Evolutionary conservation across 2,329 filamentous ascomycete species (phyloP), one percentile per base, ranked within the genome.

Genomic region (Paecilomyces variotii): DNA sequence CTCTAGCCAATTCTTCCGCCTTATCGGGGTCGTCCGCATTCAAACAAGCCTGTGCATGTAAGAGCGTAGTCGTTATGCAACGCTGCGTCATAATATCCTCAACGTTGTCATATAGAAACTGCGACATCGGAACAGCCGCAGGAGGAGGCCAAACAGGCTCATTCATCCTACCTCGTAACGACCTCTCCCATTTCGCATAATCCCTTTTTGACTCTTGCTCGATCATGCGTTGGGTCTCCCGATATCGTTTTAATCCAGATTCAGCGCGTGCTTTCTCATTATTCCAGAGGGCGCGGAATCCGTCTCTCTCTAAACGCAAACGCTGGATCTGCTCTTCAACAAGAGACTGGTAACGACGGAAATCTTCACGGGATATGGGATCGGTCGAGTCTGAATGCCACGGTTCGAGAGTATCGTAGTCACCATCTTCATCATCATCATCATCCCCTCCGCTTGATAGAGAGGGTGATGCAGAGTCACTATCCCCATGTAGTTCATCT

Each of bases 1-100:
- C 12, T 1, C 34, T 34, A 26, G 56, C 57, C 14, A 59, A 51
- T 2, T 24, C 3, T 11, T 60, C 61, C 1, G 65, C 66, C 4
- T 60, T 54, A 10, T 26, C 24, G 25, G 52, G 6, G 2, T 58
- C 19, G 2, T 28, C 7, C 2, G 49, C 10, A 4, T 11, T 26
- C 4, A 68, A 50, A n/a, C 39, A 57, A 14, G 9, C 49, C 32
- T 28, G 53, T 53, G 45, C 56, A 51, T 24, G 32, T 14, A 30
- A 2, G 2, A 63, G 54, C 2, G 53, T 49, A 6, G 51, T 14
- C 9, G 39, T 57, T 26, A 61, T 51, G 14, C 32, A 34, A 14
- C 34, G 56, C 19, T 50, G 55, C 25, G 54, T 53, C 45, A 59
- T 49, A 4, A 30, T 9, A 25, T 55, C 51, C 19, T 60, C 56